Conservation (phyloP, 208 protist species). For the Leishmania major region DNA sequence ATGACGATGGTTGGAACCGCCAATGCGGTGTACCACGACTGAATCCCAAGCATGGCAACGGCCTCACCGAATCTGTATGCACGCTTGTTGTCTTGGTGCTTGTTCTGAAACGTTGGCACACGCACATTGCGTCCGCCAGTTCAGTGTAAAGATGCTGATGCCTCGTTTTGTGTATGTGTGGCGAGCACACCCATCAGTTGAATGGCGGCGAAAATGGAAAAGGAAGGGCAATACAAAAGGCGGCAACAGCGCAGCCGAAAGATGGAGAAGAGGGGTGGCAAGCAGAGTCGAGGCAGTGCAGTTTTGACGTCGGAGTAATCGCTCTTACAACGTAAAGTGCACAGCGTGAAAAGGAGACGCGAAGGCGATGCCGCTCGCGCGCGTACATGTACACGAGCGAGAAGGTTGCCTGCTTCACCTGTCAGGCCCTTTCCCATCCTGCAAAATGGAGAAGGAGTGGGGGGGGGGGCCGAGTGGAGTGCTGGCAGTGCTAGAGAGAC, state of each 20-base stretch:
- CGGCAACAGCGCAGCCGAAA: not conserved
- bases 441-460: not conserved
- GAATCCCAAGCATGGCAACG: constrained; percentile 64
- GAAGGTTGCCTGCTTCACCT: not conserved
- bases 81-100: not conserved
- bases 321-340: not conserved
- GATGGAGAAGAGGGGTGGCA: not conserved
- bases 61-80: not conserved
- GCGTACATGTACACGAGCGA: not conserved
- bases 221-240: not conserved
- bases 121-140: not conserved
- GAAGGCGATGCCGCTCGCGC: not conserved
- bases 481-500: not conserved
- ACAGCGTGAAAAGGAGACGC: not conserved
- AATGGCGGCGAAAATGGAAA: not conserved
- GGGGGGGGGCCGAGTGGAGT: not conserved
- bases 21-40: constrained; percentile 74
- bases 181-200: not conserved
- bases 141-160: not conserved
- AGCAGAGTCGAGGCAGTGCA: not conserved
- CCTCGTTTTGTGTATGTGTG: not conserved
- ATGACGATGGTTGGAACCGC: constrained; percentile 56
- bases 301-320: not conserved
- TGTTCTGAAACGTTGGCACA: not conserved
- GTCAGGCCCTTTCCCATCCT: not conserved